Conservation (phyloP, 768 basidiomycete species). For the Mycena belliarum region DNA sequence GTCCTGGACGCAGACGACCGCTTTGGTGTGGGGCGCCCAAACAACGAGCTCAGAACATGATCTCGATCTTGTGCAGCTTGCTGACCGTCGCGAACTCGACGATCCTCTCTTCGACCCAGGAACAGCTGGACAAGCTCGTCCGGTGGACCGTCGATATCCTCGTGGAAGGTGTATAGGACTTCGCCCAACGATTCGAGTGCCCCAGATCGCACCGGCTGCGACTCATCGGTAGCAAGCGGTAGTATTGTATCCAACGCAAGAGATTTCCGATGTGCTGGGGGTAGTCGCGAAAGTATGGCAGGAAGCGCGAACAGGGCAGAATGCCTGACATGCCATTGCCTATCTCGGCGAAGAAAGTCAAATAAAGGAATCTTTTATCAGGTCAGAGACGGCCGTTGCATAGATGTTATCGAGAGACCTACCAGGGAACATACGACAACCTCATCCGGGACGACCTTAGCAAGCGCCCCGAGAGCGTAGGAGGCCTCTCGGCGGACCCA, state of each 20-base stretch:
- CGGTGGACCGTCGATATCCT: constrained; percentile 68
- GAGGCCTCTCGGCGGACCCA: constrained; percentile 87
- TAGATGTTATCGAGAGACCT: constrained; percentile 27
- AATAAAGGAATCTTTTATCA: constrained; percentile 74
- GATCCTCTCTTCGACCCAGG: constrained; percentile 58
- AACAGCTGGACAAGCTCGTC: constrained; percentile 74
- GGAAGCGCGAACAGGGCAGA: constrained; percentile 87
- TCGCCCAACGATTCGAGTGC: constrained; percentile 88
- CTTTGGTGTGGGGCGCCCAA: constrained; percentile 13
- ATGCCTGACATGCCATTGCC: constrained; percentile 82
- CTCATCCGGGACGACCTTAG: constrained; percentile 83
- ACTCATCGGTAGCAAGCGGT: constrained; percentile 63
- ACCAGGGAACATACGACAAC: constrained; percentile 66
- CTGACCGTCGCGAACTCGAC: constrained; percentile 39
- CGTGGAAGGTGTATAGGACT: constrained; percentile 79
- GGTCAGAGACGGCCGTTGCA: background rate
- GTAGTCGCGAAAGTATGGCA: constrained; percentile 69
- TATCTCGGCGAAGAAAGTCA: constrained; percentile 65
- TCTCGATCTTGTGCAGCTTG: constrained; percentile 26
- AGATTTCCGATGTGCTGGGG: constrained; percentile 53
- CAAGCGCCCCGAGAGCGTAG: constrained; percentile 84
- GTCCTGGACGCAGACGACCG: background rate
- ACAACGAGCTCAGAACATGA: constrained; percentile 13
- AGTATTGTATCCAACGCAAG: constrained; percentile 69
- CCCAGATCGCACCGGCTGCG: constrained; percentile 70